phyloP scores from a whole-genome alignment of 345 rosid species.

The Salix caprea region DNA sequence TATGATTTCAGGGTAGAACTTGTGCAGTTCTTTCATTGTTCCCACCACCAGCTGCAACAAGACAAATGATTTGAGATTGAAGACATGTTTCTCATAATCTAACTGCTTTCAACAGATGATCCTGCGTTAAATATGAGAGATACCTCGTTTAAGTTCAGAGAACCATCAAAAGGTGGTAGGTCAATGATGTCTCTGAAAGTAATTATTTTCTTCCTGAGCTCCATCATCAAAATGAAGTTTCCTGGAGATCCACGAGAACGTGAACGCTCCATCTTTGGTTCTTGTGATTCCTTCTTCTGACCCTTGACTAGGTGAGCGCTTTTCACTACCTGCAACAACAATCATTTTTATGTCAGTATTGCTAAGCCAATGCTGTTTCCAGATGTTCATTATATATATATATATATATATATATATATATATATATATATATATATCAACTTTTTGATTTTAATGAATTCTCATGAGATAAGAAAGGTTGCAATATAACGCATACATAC shows the following conservation, averaged over 20 bases:
- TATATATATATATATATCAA: no score
- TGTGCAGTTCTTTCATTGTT: slow-evolving; percentile 69
- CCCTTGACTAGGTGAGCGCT: slow-evolving; percentile 22
- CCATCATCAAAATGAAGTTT: slow-evolving; percentile 48
- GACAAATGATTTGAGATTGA: slow-evolving; percentile 13
- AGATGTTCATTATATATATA: not conserved
- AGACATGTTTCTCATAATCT: not conserved
- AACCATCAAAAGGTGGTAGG: slow-evolving; percentile 47
- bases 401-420: no score
- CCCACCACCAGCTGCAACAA: slow-evolving; percentile 47
- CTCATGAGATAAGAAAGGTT: no score
- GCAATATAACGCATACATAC: no score
- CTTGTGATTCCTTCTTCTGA: slow-evolving; percentile 31
- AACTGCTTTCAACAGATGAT: not conserved
- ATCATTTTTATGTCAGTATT: not conserved
- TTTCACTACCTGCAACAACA: slow-evolving; percentile 30
- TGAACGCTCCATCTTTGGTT: slow-evolving; percentile 28
- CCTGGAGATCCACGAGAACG: slow-evolving; percentile 35
- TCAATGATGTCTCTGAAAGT: slow-evolving; percentile 66
- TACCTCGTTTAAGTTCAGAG: slow-evolving; percentile 52
- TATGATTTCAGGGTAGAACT: slow-evolving; percentile 55
- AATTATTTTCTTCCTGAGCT: slow-evolving; percentile 60
- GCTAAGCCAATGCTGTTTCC: not conserved
- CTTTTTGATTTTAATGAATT: no score
- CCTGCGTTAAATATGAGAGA: not conserved